Evolutionary conservation across 1,139 yeast species (phyloP).

Genomic region (Geotrichum citri-aurantii): DNA sequence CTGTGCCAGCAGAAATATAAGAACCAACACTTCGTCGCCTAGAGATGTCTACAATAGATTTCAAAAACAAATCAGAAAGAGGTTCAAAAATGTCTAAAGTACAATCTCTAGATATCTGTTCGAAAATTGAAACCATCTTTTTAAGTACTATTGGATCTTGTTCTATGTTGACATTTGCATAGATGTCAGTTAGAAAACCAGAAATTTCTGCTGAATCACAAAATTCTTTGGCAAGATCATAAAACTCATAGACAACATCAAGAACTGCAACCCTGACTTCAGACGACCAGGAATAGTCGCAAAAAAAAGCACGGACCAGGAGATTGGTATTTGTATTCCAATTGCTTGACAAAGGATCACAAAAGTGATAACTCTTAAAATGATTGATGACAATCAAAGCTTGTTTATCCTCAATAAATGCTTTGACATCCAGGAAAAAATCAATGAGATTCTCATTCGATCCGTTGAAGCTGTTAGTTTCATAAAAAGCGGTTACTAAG

Average conservation of each 20-base stretch:
- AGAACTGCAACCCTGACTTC: conserved; percentile 42
- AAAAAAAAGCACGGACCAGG: conserved; percentile 47
- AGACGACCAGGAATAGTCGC: conserved; percentile 32
- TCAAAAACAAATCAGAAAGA: conserved; percentile 4
- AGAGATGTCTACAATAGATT: conserved; percentile 2
- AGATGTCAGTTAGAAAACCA: conserved; percentile 22
- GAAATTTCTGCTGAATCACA: conserved; percentile 22
- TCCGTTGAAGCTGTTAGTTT: conserved; percentile 35
- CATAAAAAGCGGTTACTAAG: conserved; percentile 22
- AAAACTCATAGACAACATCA: conserved; percentile 42
- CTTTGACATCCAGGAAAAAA: conserved; percentile 42
- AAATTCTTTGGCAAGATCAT: conserved; percentile 25
- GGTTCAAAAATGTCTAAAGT: conserved; percentile 4
- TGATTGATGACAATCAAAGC: conserved; percentile 43
- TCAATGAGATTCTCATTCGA: conserved; percentile 44
- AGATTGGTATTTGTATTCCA: conserved; percentile 49
- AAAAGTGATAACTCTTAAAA: conserved; percentile 47
- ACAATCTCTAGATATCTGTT: conserved; percentile 7
- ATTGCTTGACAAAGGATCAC: conserved; percentile 47
- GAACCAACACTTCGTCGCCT: conserved; percentile 10
- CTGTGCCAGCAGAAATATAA: conserved; percentile 7
- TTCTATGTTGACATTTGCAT: conserved; percentile 22
- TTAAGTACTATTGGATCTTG: conserved; percentile 26
- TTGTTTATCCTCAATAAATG: conserved; percentile 38
- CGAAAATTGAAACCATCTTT: conserved; percentile 9